Base-by-base conservation (phyloP, 257 asterid genomes). In the Rehmannia glutinosa region DNA sequence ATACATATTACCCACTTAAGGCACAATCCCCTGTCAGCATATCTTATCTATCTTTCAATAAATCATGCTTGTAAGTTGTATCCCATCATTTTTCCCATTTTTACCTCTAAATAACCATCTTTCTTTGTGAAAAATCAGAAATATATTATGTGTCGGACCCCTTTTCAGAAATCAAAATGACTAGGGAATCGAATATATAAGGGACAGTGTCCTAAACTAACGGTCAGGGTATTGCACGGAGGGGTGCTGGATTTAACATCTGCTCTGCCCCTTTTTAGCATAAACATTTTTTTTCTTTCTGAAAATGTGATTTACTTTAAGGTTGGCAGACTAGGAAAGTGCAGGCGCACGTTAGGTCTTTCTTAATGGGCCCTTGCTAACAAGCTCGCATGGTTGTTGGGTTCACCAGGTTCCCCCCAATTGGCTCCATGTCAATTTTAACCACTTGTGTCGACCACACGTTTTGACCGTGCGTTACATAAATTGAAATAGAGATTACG, bases 1-100 rank as follows among this genome's bases (percentile, higher is more conserved):
- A 70, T 78, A 64, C 82, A 71, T 72, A 78, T 66, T 81, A 74
- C 81, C 89, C 91, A 82, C 91, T 82, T 54, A 68, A 80, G 78
- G 80, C 75, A 72, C 88, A 78, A 61, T 24, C 54, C 77, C 72
- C 70, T 74, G 80, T 83, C 84, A 83, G 75, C 91, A 71, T 77
- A 83, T 87, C 90, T 83, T 81, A 78, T 82, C 88, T 66, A 72
- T 76, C 76, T 72, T 76, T 68, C 80, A 42, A 54, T 25, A 66
- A 65, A 73, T 83, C 80, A 57, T 72, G 75, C 82, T 74, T 59
- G 58, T n/a, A n/a, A n/a, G n/a, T n/a, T n/a, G n/a, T 64, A 73
- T 73, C 81, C 73, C 68, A 64, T 68, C 55, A 56, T 64, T 71
- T 78, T 70, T 38, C 69, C 79, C 66, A 54, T 47, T 60, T 30